These are phyloP conservation scores for Solanum virginianum DNA, from an alignment of 257 asterid genomes.

Conservation along the genomic window DNA sequence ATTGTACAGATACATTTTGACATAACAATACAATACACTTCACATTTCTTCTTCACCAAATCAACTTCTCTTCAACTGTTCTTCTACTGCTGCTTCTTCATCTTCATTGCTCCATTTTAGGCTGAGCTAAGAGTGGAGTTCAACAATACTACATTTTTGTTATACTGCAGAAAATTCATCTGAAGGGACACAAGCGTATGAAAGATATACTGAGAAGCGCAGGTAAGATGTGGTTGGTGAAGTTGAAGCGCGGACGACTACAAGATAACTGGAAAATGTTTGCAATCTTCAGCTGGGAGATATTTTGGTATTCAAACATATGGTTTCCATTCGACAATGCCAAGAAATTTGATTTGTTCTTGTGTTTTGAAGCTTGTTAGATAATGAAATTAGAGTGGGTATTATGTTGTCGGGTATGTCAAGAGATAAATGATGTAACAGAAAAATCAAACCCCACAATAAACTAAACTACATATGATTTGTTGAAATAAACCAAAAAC, in stretches of 20 bases:
- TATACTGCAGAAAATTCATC: not conserved
- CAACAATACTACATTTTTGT: not conserved
- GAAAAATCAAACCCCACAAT: not conserved
- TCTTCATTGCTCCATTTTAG: too few relatives aligned
- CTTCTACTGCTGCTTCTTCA: too few relatives aligned
- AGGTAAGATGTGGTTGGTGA: not conserved
- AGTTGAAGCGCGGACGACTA: not conserved
- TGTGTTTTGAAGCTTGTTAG: too few relatives aligned
- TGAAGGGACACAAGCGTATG: not conserved
- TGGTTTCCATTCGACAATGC: not conserved
- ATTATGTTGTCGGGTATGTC: not conserved
- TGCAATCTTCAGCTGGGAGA: not conserved
- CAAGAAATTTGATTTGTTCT: not conserved
- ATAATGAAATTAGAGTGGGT: too few relatives aligned
- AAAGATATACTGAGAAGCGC: not conserved
- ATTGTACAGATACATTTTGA: too few relatives aligned
- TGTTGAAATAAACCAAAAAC: too few relatives aligned
- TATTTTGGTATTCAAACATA: not conserved
- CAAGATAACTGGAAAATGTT: not conserved
- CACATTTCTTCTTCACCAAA: too few relatives aligned
- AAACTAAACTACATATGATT: not conserved
- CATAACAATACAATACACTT: too few relatives aligned
- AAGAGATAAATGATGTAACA: not conserved
- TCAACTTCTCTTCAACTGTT: too few relatives aligned
- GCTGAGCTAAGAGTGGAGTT: too few relatives aligned